Evolutionary conservation across 106 monocot genomes (phyloP).

Genomic region (Platanthera guangdongensis): DNA sequence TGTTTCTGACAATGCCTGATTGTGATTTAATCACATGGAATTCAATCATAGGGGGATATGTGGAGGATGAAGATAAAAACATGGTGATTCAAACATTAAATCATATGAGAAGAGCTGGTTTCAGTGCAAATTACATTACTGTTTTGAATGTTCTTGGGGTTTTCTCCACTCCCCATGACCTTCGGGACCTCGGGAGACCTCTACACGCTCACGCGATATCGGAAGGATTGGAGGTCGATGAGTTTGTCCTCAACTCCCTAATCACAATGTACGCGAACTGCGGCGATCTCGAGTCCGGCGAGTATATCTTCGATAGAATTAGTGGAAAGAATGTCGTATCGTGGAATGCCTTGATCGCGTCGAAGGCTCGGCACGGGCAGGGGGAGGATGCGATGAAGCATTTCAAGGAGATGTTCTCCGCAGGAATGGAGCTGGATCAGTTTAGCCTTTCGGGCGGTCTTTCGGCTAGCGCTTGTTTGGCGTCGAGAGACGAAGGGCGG

Average conservation of each 20-base stretch:
- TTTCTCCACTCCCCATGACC: constrained; percentile 27
- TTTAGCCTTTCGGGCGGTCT: constrained; percentile 52
- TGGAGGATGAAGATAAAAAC: constrained; percentile 38
- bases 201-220: constrained; percentile 54
- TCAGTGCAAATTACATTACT: constrained; percentile 69
- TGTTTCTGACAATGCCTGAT: constrained; percentile 26
- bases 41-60: constrained; percentile 54
- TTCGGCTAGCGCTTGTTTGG: constrained; percentile 55
- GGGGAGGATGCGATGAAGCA: constrained; percentile 75
- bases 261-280: constrained; percentile 79
- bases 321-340: constrained; percentile 44
- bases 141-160: constrained; percentile 59
- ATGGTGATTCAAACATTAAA: constrained; percentile 47
- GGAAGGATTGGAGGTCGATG: constrained; percentile 50
- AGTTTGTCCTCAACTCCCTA: constrained; percentile 59
- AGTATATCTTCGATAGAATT: constrained; percentile 36
- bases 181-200: constrained; percentile 37
- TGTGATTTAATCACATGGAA: constrained; percentile 69
- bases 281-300: constrained; percentile 58
- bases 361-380: constrained; percentile 43
- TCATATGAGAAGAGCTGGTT: constrained; percentile 42
- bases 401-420: constrained; percentile 39
- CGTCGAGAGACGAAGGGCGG: constrained; percentile 63
- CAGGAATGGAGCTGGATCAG: constrained; percentile 38
- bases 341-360: constrained; percentile 76